Percentiles rank a stretch among this genome's conserved stretches.
phyloP scores from a whole-genome alignment of 2,329 filamentous ascomycete species.

The Fusarium avenaceum region DNA sequence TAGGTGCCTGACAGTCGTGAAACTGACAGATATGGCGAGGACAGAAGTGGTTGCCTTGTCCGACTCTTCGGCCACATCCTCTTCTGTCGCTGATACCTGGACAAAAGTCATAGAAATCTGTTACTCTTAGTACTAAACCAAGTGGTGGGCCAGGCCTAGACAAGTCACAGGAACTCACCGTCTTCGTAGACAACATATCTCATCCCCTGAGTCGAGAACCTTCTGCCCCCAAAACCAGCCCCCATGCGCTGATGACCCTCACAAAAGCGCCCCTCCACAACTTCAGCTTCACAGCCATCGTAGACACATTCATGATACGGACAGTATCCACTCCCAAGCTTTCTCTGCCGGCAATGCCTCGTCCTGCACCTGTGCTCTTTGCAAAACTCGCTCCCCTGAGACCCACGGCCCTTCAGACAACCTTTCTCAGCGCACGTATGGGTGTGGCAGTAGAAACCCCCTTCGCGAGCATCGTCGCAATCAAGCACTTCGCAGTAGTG shows the following conservation, averaged over 20 bases:
- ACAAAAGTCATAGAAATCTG: constrained; percentile 22
- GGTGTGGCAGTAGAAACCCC: constrained; percentile 41
- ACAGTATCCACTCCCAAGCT: constrained; percentile 42
- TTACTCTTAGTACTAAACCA: constrained; percentile 12
- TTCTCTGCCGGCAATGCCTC: constrained; percentile 42
- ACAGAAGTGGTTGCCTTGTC: constrained; percentile 31
- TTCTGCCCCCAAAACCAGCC: constrained; percentile 21
- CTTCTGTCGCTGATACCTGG: constrained; percentile 22
- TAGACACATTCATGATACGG: constrained; percentile 47
- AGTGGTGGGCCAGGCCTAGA: background rate
- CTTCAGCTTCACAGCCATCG: constrained; percentile 47
- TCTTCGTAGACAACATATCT: constrained; percentile 40
- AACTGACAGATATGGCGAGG: constrained; percentile 45
- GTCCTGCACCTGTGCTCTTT: constrained; percentile 47
- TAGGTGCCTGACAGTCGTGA: constrained; percentile 37
- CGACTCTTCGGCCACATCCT: constrained; percentile 25
- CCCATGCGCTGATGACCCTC: constrained; percentile 37
- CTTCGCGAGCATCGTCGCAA: constrained; percentile 46
- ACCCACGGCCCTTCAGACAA: constrained; percentile 40
- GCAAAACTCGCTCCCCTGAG: constrained; percentile 37
- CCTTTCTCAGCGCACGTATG: constrained; percentile 49
- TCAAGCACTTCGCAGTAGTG: constrained; percentile 50
- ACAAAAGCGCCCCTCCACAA: constrained; percentile 41
- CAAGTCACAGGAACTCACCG: constrained; percentile 37
- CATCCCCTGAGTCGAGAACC: constrained; percentile 24